Percentiles rank a stretch among this genome's conserved stretches.
phyloP scores from a whole-genome alignment of 2,329 filamentous ascomycete genomes.

The Plectosphaerella cucumerina region DNA sequence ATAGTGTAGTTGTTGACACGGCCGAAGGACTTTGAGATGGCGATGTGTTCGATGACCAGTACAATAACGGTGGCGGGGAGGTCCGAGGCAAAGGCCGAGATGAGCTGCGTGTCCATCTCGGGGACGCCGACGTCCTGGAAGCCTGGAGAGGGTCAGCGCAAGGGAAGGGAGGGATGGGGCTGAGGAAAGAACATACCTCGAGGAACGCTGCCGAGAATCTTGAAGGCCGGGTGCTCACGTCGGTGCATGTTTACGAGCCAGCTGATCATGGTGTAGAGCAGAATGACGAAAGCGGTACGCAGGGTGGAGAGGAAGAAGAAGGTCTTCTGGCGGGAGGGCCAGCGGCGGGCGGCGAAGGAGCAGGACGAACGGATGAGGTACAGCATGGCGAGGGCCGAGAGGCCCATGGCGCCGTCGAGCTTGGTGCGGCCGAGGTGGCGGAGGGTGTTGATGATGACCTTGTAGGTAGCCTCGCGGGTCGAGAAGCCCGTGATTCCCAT shows the following conservation, averaged over 20 bases:
- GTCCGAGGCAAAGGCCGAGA: slow-evolving; percentile 64
- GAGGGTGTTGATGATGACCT: slow-evolving; percentile 77
- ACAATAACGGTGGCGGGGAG: slow-evolving; percentile 87
- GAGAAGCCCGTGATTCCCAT: slow-evolving; percentile 75
- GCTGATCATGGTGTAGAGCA: slow-evolving; percentile 88
- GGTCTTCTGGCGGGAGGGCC: slow-evolving; percentile 64
- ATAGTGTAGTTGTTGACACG: slow-evolving; percentile 95
- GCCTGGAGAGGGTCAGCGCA: slow-evolving; percentile 40
- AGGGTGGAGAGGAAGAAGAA: slow-evolving; percentile 92
- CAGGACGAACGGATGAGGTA: slow-evolving; percentile 70
- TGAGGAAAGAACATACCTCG: slow-evolving; percentile 48
- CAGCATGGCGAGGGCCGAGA: slow-evolving; percentile 75
- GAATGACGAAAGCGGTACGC: slow-evolving; percentile 84
- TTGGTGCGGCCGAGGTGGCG: slow-evolving; percentile 63
- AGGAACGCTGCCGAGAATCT: slow-evolving; percentile 72
- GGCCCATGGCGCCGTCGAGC: slow-evolving; percentile 81
- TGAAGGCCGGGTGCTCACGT: slow-evolving; percentile 61
- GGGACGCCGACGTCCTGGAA: slow-evolving; percentile 79
- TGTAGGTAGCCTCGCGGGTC: slow-evolving; percentile 74
- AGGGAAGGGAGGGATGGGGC: no score
- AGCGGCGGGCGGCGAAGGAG: slow-evolving; percentile 62
- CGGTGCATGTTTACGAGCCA: slow-evolving; percentile 75
- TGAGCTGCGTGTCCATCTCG: slow-evolving; percentile 58
- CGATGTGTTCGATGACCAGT: slow-evolving; percentile 94
- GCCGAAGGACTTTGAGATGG: slow-evolving; percentile 95